Evolutionary conservation across 129 eudicot genomes (phyloP).

Genomic region (Tanacetum coccineum): DNA sequence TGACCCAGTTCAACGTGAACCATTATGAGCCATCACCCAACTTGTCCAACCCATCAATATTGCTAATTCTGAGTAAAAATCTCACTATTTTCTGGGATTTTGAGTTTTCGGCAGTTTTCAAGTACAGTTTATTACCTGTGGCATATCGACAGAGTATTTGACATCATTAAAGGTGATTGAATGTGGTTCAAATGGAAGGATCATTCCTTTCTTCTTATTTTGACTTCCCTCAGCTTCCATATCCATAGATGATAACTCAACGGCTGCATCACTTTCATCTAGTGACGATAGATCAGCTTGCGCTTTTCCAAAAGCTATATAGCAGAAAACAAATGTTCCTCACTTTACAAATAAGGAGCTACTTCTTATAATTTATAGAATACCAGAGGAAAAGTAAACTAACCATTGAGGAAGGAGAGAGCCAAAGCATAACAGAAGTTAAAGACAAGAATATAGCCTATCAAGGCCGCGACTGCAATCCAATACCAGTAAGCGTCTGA

Average conservation of each 20-base stretch:
- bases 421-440: slow-evolving; percentile 38
- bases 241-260: slow-evolving; percentile 21
- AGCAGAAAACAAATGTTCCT: slow-evolving; percentile 10
- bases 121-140: slow-evolving; percentile 49
- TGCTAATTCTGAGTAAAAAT: neutral
- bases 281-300: slow-evolving; percentile 43
- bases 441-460: slow-evolving; percentile 49
- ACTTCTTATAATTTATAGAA: neutral
- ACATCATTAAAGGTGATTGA: slow-evolving; percentile 70
- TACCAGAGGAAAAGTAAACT: slow-evolving; percentile 21
- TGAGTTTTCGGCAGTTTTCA: neutral
- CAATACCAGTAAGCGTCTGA: slow-evolving; percentile 73
- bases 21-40: no score
- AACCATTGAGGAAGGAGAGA: slow-evolving; percentile 50
- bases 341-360: neutral
- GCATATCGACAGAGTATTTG: slow-evolving; percentile 88
- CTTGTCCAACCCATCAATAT: no score
- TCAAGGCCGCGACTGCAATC: slow-evolving; percentile 50
- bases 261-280: slow-evolving; percentile 17
- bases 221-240: slow-evolving; percentile 25
- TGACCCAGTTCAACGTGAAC: no score
- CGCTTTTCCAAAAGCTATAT: slow-evolving; percentile 54
- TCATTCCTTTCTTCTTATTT: slow-evolving; percentile 49
- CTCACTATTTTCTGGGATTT: neutral
- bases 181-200: slow-evolving; percentile 86